Conservation (phyloP, 140 eudicot genomes). For the Bidens hawaiensis region DNA sequence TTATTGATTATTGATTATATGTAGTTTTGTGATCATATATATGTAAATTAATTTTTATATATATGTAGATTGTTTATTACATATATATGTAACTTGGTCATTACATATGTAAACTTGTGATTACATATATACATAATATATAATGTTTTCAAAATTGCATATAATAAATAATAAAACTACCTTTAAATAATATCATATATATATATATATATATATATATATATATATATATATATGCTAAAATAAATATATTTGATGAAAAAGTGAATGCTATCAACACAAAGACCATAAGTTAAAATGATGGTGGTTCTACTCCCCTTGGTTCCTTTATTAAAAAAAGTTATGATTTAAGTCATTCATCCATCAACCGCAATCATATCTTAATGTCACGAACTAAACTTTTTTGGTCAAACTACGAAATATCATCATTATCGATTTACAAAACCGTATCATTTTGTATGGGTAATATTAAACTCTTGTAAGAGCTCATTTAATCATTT, state of each 20-base stretch:
- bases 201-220: too few relatives aligned
- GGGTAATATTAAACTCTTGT: background rate
- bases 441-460: background rate
- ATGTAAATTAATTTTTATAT: too few relatives aligned
- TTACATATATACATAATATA: too few relatives aligned
- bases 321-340: conserved; percentile 8
- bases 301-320: conserved; percentile 18
- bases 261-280: conserved; percentile 14
- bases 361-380: conserved; percentile 28
- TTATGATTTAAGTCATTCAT: conserved; percentile 1
- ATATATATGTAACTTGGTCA: too few relatives aligned
- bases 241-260: conserved; percentile 8
- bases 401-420: background rate
- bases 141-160: too few relatives aligned
- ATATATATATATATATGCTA: background rate
- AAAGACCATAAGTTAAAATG: conserved; percentile 18
- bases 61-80: too few relatives aligned
- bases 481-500: background rate
- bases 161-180: too few relatives aligned
- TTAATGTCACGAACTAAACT: background rate
- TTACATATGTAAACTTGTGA: too few relatives aligned
- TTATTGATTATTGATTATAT: too few relatives aligned
- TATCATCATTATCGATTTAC: background rate
- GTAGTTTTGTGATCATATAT: too few relatives aligned
- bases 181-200: too few relatives aligned